Base-by-base conservation (phyloP, 768 basidiomycete species). In the Leccinum subgranulosum region DNA sequence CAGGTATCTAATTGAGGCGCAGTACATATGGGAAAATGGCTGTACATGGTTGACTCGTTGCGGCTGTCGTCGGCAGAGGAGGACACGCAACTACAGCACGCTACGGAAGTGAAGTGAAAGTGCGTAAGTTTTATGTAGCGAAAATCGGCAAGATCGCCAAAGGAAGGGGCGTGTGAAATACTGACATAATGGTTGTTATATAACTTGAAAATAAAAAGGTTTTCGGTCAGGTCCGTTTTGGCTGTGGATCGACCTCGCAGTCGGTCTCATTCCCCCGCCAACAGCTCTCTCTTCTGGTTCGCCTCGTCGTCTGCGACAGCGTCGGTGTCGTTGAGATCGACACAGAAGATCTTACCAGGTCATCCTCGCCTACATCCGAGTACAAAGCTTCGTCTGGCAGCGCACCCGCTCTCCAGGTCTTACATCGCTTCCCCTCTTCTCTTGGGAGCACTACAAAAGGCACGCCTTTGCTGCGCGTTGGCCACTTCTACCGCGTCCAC, bases 391-490 rank as follows among this genome's bases (percentile, higher is more conserved):
- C 58, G 45, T 56, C 63, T 53, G 54, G 51, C 41, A 41, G 41
- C 41, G 41, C 41, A 41, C 41, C 19, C 55, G 49, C 62, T 67
- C 54, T 52, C 57, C 62, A 68, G 60, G 65, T 66, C 65, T 39
- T 53, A 36, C 52, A 25, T 53, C 56, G 33, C 58, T 52, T 60
- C 64, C 66, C 69, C 66, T 64, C 68, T 67, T 63, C 67, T 64
- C 51, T 68, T 64, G 62, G 68, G 71, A 72, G 65, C 73, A 67
- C 63, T 63, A 65, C 69, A 91, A 92, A 91, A 91, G 88, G 88
- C 88, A 81, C 90, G 90, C 90, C 90, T 92, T 92, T 81, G 87
- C 80, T 91, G 90, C 81, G 90, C 90, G 90, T 92, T 79, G 78
- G 88, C 88, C 90, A 82, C 69, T 55, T 41, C 65, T 64, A 62